phyloP scores from a whole-genome alignment of 345 rosid species.

The Linum trigynum region DNA sequence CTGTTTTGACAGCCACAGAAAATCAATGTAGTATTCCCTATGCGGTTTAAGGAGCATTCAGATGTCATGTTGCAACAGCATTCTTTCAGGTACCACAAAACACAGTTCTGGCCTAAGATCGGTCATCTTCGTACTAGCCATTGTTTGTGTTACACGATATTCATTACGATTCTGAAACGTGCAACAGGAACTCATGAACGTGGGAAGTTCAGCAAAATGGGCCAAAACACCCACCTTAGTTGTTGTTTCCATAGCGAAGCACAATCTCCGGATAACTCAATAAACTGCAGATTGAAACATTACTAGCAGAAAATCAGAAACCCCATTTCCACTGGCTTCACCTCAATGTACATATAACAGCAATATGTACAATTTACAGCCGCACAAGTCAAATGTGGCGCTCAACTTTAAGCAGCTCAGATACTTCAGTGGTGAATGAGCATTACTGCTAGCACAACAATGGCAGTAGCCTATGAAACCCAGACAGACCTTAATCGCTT shows the following conservation, averaged over 20 bases:
- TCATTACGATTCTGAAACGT: background rate
- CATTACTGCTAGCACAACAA: too few relatives aligned
- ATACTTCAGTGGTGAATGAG: too few relatives aligned
- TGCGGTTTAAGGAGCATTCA: conserved; percentile 69
- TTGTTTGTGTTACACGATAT: too few relatives aligned
- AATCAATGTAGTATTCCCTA: conserved; percentile 68
- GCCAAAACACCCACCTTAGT: conserved; percentile 49
- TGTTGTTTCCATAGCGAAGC: background rate
- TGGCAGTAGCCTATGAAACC: too few relatives aligned
- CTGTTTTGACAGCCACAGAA: conserved; percentile 38
- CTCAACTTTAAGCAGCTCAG: too few relatives aligned
- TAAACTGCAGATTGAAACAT: too few relatives aligned
- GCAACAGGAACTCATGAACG: conserved; percentile 65
- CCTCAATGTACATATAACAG: too few relatives aligned
- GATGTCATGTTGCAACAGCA: conserved; percentile 74
- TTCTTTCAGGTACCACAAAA: conserved; percentile 58
- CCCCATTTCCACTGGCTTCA: too few relatives aligned
- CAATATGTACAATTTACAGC: too few relatives aligned
- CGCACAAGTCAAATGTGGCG: too few relatives aligned
- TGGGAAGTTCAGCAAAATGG: conserved; percentile 57
- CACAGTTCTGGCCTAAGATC: background rate
- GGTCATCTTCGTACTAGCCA: background rate
- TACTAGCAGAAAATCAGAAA: too few relatives aligned
- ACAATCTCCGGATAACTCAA: background rate
- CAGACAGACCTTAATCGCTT: too few relatives aligned